Evolutionary conservation across 257 asterid genomes (phyloP).

Genomic region (Ligustrum vulgare): DNA sequence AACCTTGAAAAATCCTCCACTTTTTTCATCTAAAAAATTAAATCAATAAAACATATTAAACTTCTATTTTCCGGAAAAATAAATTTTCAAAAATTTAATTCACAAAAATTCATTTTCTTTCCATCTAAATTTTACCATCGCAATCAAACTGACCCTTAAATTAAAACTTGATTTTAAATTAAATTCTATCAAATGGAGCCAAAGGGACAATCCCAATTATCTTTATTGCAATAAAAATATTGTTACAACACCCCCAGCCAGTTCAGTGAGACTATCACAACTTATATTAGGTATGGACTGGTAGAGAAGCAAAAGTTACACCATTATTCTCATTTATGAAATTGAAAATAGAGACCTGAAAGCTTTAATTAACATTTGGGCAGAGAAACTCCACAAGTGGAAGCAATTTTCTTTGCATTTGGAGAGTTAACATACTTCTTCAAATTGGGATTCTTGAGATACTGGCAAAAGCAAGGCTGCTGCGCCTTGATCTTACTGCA

Average conservation of each 20-base stretch:
- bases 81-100: no score
- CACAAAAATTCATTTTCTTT: no score
- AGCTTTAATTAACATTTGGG: background rate
- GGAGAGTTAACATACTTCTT: constrained; percentile 5
- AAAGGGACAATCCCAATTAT: background rate
- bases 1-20: no score
- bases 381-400: constrained; percentile 10
- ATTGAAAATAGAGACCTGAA: background rate
- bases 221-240: background rate
- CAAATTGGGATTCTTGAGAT: constrained; percentile 6
- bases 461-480: constrained; percentile 21
- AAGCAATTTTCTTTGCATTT: constrained; percentile 3
- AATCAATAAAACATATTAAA: no score
- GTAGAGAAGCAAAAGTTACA: background rate
- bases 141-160: no score
- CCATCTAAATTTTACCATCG: no score
- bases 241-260: background rate
- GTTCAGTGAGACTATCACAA: background rate
- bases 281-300: background rate
- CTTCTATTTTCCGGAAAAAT: no score
- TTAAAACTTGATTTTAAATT: no score
- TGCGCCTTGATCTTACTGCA: constrained; percentile 18
- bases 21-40: no score
- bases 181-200: no score
- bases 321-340: background rate